Base-by-base conservation (phyloP, 2,329 filamentous ascomycete genomes). In the Sporothrix mexicana region DNA sequence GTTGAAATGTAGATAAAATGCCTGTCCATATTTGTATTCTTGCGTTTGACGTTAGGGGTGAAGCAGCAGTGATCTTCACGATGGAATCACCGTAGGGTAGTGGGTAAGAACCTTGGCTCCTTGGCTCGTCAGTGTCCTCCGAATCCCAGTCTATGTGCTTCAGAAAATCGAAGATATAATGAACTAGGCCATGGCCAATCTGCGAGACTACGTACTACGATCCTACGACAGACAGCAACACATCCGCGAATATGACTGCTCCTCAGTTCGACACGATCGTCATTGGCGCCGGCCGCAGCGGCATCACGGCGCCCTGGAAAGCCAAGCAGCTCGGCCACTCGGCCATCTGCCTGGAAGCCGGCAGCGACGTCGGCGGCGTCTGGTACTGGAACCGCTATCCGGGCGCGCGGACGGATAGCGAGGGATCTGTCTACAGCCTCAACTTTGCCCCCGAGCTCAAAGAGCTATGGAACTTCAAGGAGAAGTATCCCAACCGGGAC, bases 361-460 rank as follows among this genome's bases (percentile, higher is more conserved):
- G 92, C 70, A 81, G 85, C 69, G 84, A 86, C 57, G 83, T 94
- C 10, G 93, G 92, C 12, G 92, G 93, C n/a, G 95, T 92, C 13
- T 95, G 93, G 93, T 88, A 88, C 77, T 87, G 94, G 72, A 95
- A 93, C 84, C 88, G 87, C 49, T 95, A 93, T 77, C 92, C 92
- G 0, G 91, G 92, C 43, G 88, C 94, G 72, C 88, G 90, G 43
- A 91, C 88, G 49, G 90, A 92, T 0, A 95, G 92, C 88, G 85
- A 91, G 67, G 91, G 91, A 3, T 95, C 92, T 92, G 83, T 82
- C 7, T 84, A 88, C 53, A 78, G 81, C 9, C 82, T 84, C 71
- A 82, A 83, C 61, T 87, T 91, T 77, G 87, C 85, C 0, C 81
- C 83, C 12, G 88, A 85, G 0, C 91, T 41, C 78, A 83, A 68